phyloP scores from a whole-genome alignment of 805 yeast genomes.

The Naumovozyma baii region DNA sequence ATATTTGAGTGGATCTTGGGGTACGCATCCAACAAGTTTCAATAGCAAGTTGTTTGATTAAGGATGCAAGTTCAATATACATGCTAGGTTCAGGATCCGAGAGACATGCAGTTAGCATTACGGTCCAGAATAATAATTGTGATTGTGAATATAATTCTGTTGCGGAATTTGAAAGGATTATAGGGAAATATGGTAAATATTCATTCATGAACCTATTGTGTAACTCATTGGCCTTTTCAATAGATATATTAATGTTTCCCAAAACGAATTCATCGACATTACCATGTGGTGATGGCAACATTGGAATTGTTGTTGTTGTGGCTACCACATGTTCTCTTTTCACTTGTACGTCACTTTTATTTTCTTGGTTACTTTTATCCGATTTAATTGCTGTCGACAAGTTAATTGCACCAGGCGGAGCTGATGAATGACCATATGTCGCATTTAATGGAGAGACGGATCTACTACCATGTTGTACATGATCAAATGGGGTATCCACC shows the following conservation, averaged over 20 bases:
- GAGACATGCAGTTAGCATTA: constrained; percentile 73
- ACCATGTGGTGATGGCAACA: constrained; percentile 23
- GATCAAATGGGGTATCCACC: constrained; percentile 6
- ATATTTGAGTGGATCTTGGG: constrained; percentile 87
- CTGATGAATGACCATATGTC: background rate
- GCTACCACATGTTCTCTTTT: constrained; percentile 17
- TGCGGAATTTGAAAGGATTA: constrained; percentile 60
- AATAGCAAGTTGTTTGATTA: constrained; percentile 78
- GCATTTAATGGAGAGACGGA: constrained; percentile 6
- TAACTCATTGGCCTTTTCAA: constrained; percentile 58
- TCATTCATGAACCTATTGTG: constrained; percentile 60
- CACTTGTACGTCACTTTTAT: background rate
- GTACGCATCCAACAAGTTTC: constrained; percentile 91
- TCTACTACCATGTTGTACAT: constrained; percentile 1
- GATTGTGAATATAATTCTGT: constrained; percentile 74
- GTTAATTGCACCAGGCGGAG: too few relatives aligned
- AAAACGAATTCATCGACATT: constrained; percentile 54
- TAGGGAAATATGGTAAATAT: constrained; percentile 71
- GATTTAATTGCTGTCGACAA: too few relatives aligned
- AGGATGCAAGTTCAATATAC: constrained; percentile 63
- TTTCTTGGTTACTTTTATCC: background rate
- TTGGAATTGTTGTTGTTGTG: constrained; percentile 23
- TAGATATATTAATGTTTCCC: constrained; percentile 64
- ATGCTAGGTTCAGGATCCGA: constrained; percentile 82
- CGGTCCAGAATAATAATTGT: constrained; percentile 82